A percentile compares a stretch with the other conserved stretches of the same genome.
phyloP scores from a whole-genome alignment of 257 asterid genomes.

The Osmanthus fragrans region DNA sequence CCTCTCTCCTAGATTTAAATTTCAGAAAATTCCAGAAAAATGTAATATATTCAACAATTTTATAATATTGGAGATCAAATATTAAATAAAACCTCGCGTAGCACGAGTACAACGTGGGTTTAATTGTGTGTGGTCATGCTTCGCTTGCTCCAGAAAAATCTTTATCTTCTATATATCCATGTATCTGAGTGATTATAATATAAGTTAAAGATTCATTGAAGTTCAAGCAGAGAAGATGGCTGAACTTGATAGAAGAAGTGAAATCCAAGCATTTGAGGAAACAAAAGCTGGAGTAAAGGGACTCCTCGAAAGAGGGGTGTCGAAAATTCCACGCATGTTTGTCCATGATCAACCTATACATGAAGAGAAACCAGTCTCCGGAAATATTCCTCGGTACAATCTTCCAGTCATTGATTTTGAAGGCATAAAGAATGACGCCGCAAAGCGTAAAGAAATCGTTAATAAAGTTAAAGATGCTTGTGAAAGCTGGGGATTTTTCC shows the following conservation, averaged over 20 bases:
- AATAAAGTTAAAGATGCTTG: background rate
- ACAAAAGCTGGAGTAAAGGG: conserved; percentile 19
- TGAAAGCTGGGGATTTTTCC: background rate
- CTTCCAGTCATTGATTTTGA: background rate
- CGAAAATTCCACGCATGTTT: conserved; percentile 10
- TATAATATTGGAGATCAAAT: no score
- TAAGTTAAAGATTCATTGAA: background rate
- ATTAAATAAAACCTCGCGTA: background rate
- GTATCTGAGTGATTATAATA: no score
- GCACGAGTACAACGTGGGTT: background rate
- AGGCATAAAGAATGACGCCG: background rate
- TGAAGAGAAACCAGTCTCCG: background rate
- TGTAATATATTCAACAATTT: no score
- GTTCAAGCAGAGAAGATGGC: background rate
- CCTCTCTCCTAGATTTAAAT: no score
- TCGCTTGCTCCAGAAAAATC: background rate
- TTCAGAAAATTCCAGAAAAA: no score
- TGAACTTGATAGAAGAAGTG: background rate
- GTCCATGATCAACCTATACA: background rate
- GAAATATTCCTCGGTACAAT: background rate
- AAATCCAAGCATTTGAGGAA: conserved; percentile 10
- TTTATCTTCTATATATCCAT: no score
- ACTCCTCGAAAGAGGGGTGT: background rate
- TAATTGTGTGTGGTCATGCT: background rate
- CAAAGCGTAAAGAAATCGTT: background rate